A percentile compares a stretch with the other conserved stretches of the same genome.
Conservation (phyloP, 345 rosid species). For the Salix suchowensis region DNA sequence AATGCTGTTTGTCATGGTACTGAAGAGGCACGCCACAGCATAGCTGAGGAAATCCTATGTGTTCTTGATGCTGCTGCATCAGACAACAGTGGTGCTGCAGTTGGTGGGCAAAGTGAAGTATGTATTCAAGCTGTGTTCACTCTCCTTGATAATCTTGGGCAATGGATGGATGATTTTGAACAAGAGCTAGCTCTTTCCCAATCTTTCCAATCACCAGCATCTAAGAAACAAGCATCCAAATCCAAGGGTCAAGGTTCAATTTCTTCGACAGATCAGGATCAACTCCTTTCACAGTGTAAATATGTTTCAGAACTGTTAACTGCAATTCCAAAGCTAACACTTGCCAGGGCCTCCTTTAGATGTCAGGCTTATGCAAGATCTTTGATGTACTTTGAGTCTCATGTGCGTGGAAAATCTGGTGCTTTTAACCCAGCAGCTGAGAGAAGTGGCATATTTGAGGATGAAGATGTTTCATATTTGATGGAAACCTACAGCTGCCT, state of each 20-base stretch:
- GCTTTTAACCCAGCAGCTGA: conserved; percentile 92
- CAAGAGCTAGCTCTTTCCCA: conserved; percentile 81
- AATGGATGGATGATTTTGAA: conserved; percentile 91
- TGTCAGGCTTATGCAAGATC: conserved; percentile 96
- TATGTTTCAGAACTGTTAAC: conserved; percentile 80
- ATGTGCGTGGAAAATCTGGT: conserved; percentile 78
- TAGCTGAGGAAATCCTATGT: conserved; percentile 75
- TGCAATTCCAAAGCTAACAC: conserved; percentile 82
- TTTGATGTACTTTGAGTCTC: conserved; percentile 93
- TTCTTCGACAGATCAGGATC: conserved; percentile 54
- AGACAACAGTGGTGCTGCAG: conserved; percentile 56
- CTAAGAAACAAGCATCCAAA: conserved; percentile 60
- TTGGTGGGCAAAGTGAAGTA: conserved; percentile 79
- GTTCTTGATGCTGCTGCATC: conserved; percentile 90
- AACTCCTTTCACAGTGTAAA: conserved; percentile 74
- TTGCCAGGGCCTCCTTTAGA: conserved; percentile 83
- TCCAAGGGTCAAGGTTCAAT: conserved; percentile 49
- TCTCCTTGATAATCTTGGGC: conserved; percentile 96
- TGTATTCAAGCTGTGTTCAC: conserved; percentile 93
- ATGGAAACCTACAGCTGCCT: conserved; percentile 92
- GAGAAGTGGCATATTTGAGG: conserved; percentile 79
- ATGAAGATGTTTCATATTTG: conserved; percentile 82
- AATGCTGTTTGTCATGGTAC: conserved; percentile 85
- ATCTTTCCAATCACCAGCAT: conserved; percentile 46
- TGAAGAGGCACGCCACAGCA: conserved; percentile 73